Conservation (phyloP, 2,329 filamentous ascomycete species). For the Pseudohalonectria lignicola region DNA sequence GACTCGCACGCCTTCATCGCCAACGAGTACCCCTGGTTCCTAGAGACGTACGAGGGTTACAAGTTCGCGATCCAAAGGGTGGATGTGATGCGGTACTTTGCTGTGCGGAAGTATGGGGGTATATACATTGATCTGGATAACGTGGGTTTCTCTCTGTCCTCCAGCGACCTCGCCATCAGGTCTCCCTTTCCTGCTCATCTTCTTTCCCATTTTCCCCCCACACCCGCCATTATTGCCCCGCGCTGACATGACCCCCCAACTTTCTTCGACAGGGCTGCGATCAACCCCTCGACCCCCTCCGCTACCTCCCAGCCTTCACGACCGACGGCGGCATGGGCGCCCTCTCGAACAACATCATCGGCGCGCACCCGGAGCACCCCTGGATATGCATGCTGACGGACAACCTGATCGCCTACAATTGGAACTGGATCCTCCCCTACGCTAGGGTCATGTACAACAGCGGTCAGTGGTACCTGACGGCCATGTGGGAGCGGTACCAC, state of each 20-base stretch:
- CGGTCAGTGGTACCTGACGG: constrained; percentile 16
- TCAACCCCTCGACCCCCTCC: constrained; percentile 9
- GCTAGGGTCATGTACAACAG: constrained; percentile 13
- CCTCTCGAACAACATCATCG: constrained; percentile 16
- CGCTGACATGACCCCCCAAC: too few relatives aligned
- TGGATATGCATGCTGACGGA: constrained; percentile 11
- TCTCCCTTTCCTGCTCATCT: too few relatives aligned
- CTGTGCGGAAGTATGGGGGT: constrained; percentile 65
- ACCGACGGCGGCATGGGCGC: constrained; percentile 13
- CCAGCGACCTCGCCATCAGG: too few relatives aligned
- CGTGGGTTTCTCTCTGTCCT: neutral
- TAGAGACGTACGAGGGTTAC: constrained; percentile 66
- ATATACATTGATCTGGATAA: constrained; percentile 71
- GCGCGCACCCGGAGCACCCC: constrained; percentile 11
- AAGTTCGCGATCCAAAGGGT: constrained; percentile 66
- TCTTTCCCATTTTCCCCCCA: too few relatives aligned
- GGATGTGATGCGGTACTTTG: constrained; percentile 70
- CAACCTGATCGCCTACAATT: constrained; percentile 9
- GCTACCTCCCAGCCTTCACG: constrained; percentile 12
- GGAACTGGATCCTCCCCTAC: constrained; percentile 13
- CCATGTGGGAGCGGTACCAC: constrained; percentile 15
- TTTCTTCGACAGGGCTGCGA: constrained; percentile 11
- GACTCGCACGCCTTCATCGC: constrained; percentile 56
- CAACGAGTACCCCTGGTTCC: constrained; percentile 66
- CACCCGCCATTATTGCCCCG: too few relatives aligned